Percentiles rank a stretch among this genome's conserved stretches.
These are phyloP conservation scores for Microsporum audouinii DNA, from an alignment of 2,329 filamentous ascomycete species.

Conservation along the genomic window DNA sequence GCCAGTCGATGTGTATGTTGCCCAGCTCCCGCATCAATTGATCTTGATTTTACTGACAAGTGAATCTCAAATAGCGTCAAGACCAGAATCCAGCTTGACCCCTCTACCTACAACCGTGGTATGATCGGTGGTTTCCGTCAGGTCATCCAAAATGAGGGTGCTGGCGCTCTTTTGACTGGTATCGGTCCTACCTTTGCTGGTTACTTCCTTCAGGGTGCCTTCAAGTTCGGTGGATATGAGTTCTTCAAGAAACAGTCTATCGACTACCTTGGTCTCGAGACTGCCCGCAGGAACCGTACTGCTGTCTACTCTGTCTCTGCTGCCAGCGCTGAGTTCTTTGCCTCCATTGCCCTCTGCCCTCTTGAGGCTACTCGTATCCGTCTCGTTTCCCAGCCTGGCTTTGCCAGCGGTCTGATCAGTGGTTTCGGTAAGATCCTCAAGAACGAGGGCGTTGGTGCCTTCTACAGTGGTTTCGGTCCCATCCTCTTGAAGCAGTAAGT, in stretches of 20 bases:
- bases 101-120: slow-evolving; percentile 76
- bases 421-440: slow-evolving; percentile 75
- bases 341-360: slow-evolving; percentile 63
- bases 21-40: not conserved
- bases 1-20: slow-evolving; percentile 96
- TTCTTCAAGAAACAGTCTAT: slow-evolving; percentile 92
- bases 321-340: slow-evolving; percentile 53
- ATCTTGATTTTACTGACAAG: not conserved
- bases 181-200: slow-evolving; percentile 74
- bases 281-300: slow-evolving; percentile 65
- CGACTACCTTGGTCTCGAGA: slow-evolving; percentile 65
- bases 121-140: slow-evolving; percentile 77
- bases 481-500: slow-evolving; percentile 73
- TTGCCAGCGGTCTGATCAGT: slow-evolving; percentile 65
- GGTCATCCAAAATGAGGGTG: slow-evolving; percentile 73
- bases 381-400: slow-evolving; percentile 78
- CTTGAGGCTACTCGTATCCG: slow-evolving; percentile 89
- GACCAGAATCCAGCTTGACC: slow-evolving; percentile 90
- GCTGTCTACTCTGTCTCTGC: slow-evolving; percentile 64
- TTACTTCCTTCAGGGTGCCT: slow-evolving; percentile 87
- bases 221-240: slow-evolving; percentile 93
- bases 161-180: slow-evolving; percentile 74
- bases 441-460: slow-evolving; percentile 71
- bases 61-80: slow-evolving; percentile 55
- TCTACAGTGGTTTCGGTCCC: slow-evolving; percentile 85